Percentiles rank a stretch among this genome's conserved stretches.
Conservation (phyloP, 345 rosid genomes). For the Rhizophora apiculata region DNA sequence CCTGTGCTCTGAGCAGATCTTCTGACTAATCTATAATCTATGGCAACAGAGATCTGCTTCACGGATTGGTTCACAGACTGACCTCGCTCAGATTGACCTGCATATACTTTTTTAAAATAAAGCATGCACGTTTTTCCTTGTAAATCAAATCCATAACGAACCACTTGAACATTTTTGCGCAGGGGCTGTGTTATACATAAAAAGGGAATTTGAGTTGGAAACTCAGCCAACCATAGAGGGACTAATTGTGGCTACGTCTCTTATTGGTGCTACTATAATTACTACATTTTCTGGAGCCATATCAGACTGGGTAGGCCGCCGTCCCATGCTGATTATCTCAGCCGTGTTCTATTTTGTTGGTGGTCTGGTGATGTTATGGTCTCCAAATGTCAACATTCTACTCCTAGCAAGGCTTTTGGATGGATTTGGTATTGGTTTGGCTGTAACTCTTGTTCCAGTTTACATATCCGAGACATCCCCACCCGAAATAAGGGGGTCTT, state of each 20-base stretch:
- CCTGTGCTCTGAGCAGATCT: too few species aligned
- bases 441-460: slow-evolving; percentile 83
- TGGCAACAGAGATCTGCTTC: neutral
- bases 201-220: slow-evolving; percentile 74
- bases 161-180: slow-evolving; percentile 21
- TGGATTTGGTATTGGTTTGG: slow-evolving; percentile 92
- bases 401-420: slow-evolving; percentile 88
- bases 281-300: slow-evolving; percentile 84
- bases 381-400: slow-evolving; percentile 79
- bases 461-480: slow-evolving; percentile 98
- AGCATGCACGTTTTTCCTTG: neutral
- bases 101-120: neutral
- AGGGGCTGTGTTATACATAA: slow-evolving; percentile 93
- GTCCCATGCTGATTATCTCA: slow-evolving; percentile 78
- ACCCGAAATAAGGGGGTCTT: slow-evolving; percentile 79
- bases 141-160: neutral
- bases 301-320: slow-evolving; percentile 85
- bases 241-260: slow-evolving; percentile 85
- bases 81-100: neutral
- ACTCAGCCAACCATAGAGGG: slow-evolving; percentile 77
- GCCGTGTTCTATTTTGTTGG: slow-evolving; percentile 68
- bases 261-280: slow-evolving; percentile 83
- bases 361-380: slow-evolving; percentile 86
- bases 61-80: neutral
- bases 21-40: neutral